Percentiles rank a stretch among this genome's conserved stretches.
Evolutionary conservation across 257 asterid genomes (phyloP).

Genomic region (Solanum stenotomum): DNA sequence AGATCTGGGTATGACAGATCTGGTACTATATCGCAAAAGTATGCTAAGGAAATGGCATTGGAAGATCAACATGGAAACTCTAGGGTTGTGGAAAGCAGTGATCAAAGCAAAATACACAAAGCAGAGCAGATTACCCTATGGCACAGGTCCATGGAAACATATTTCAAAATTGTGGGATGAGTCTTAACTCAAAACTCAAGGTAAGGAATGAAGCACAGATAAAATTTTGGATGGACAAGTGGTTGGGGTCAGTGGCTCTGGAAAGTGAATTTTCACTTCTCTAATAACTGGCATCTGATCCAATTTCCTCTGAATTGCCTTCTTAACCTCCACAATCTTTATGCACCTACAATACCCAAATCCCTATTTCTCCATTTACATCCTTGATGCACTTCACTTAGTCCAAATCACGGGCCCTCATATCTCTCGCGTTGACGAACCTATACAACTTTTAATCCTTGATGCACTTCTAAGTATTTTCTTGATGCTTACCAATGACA

Average conservation of each 20-base stretch:
- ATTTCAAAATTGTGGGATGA: not conserved
- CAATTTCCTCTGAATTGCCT: not conserved
- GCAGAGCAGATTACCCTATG: not conserved
- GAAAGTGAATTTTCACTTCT: not conserved
- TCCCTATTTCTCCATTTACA: not conserved
- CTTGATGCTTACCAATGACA: not conserved
- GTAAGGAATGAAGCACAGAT: not conserved
- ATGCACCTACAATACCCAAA: not conserved
- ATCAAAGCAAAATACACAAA: not conserved
- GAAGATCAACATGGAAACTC: not conserved
- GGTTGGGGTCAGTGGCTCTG: not conserved
- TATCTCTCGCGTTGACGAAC: not conserved
- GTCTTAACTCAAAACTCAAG: not conserved
- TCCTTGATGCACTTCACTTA: not conserved
- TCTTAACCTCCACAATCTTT: not conserved
- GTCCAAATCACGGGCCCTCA: not conserved
- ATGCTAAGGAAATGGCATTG: not conserved
- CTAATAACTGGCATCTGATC: not conserved
- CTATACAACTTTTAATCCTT: not conserved
- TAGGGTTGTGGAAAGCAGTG: not conserved
- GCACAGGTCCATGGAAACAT: not conserved
- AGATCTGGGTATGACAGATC: not conserved
- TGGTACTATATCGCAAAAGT: not conserved
- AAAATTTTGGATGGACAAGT: not conserved
- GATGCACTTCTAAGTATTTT: not conserved